Evolutionary conservation across 169 alveolate species (phyloP), one percentile per base, ranked within the genome.

Genomic region (Eimeria maxima): DNA sequence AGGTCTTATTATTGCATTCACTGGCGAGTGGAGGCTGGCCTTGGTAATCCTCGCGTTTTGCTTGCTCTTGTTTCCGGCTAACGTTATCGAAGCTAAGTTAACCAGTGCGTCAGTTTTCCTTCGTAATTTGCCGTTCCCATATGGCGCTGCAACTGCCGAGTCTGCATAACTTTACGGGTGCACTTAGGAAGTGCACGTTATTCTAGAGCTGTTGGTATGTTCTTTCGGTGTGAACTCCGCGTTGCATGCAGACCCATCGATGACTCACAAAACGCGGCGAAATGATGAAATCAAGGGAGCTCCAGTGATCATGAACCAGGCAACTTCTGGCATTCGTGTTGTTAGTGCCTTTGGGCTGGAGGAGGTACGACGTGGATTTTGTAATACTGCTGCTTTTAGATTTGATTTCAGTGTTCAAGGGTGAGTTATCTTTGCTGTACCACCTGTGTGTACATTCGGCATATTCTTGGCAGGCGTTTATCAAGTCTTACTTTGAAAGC

Each of bases 271-370:
- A 76, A 63, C 14, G 55, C 87, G 87, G 55, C 87, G 18, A 0
- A 63, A 63, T n/a, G 90, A 4, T 81, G 73, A 47, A 45, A 47
- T 33, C 33, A 27, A 81, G 45, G 90, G 90, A 24, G 47, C 90
- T 20, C 50, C 90, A 18, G 24, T 53, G 73, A 81, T 81, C 71
- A 81, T 81, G 90, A 81, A 81, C 71, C 90, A 81, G 73, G 90
- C 90, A 27, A 81, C 90, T 50, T 20, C 90, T 57, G 96, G 95
- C 42, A 90, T 90, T 47, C 78, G 90, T 14, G 95, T 90, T 3
- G 95, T 90, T 38, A 67, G 80, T 42, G 95, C 95, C 10, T 90
- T 90, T 27, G 95, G 95, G 22, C 90, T 90, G 20, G 95, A 90
- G 45, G 76, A 90, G 88, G 95, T 90, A 45, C 18, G 87, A 4